Evolutionary conservation across 2,329 filamentous ascomycete species (phyloP), one percentile per base, ranked within the genome.

Genomic region (Diplocarpon rosae): DNA sequence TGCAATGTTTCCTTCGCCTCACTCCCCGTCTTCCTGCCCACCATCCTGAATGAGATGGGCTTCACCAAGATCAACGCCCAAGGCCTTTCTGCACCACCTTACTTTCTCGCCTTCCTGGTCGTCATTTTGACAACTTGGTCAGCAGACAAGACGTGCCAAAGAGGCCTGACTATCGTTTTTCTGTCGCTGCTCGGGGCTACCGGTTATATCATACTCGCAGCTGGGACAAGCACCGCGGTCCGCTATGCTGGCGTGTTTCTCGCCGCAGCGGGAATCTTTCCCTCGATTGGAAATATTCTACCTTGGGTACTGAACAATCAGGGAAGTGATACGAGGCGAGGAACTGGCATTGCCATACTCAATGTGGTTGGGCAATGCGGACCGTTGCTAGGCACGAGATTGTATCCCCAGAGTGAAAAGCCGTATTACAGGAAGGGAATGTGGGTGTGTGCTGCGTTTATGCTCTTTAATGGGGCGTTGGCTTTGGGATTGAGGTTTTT

Each of bases 231-330:
- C 16, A 29, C 24, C 5, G 48, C 38, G 24, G 38, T 37, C 3
- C 24, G 48, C 1, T 50, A 47, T 33, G 39, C 45, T 8, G 45
- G 44, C 11, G 45, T 50, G 1, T 74, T 68, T 47, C 53, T 75
- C 56, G 75, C 76, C 5, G 73, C 77, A 0, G 69, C 68, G 1
- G 78, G 78, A 11, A 73, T 86, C 17, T 80, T 86, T 37, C 76
- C 80, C 0, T 75, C 73, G 54, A 78, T 86, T 29, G 76, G 77
- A 3, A 83, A 85, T 50, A 80, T 83, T 8, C 72, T 87, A 30
- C 80, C 82, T 0, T 83, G 82, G 61, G 80, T 83, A 1, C 62
- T 81, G 2, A 78, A 84, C 59, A 85, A 85, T 58, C 79, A 84
- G 60, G 80, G 80, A 12, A 76, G 69, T 31, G 79, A 83, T 56